Base-by-base conservation (phyloP, 2,329 filamentous ascomycete species). In the Trichoderma cornu-damae region DNA sequence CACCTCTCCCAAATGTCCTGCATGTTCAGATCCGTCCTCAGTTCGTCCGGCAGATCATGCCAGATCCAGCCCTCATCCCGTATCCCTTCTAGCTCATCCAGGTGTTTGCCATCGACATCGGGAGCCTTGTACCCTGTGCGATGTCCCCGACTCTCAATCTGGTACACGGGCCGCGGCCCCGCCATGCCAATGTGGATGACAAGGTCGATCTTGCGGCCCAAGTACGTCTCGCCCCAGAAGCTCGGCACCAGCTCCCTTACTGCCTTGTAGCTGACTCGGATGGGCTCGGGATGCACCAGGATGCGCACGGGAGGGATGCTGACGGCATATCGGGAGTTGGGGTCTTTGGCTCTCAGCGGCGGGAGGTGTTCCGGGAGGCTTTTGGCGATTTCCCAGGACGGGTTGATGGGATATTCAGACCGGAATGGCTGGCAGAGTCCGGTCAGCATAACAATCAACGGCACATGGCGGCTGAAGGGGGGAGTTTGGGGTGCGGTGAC, bases 141-240 rank as follows among this genome's bases (percentile, higher is more conserved):
- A 66, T 89, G 86, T 0, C 81, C 89, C 34, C 81, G 76, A 9
- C 81, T 79, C 74, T 96, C 90, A 7, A 93, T 75, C 9, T 82
- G 80, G 69, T 93, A 95, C 64, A 82, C 71, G 12, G 83, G 64
- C 70, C 79, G 63, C 73, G 82, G 66, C 69, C 87, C 68, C 69
- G 89, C 88, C 80, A 95, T 90, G 61, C 90, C 90, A 51, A 95
- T 87, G 70, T 95, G 90, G 3, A 96, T 70, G 20, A 85, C 78
- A 28, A 87, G 72, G 69, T 95, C 87, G 54, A 85, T 32, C 22
- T 54, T 71, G 54, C 65, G 67, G 51, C 69, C 61, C 64, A 69
- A 58, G 68, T 68, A 60, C 28, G 59, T 57, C 50, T 59, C 57
- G 37, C 77, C 74, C 73, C 89, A 83, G 4, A 96, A 75, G 4